Base-by-base conservation (phyloP, 305 asterid species). In the Rubia occidens region DNA sequence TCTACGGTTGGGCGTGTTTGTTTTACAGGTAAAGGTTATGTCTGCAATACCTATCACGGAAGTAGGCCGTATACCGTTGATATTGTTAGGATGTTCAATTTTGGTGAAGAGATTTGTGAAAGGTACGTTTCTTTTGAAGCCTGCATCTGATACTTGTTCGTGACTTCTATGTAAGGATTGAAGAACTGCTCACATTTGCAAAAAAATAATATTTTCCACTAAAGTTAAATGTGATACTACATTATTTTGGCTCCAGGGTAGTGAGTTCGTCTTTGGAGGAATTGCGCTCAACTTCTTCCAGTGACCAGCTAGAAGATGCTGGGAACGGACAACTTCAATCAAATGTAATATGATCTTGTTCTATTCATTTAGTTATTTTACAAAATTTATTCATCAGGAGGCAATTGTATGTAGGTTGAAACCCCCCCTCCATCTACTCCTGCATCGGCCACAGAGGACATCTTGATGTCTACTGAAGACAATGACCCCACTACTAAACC, bases 11-110 rank as follows among this genome's bases (percentile, higher is more conserved):
- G 51, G 10, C 5, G 29, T 64, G 66, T 60, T 24, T 70, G 66
- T 73, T 39, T 71, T 73, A 11, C 79, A 92, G 98, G 98, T 77
- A 83, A 81, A 72, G 98, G 98, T 67, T 90, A 85, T 78, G 88
- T 87, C 45, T 93, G 98, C 83, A 90, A 88, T 80, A 85, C 97
- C 59, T 79, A 85, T 78, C 69, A 67, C 17, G 86, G 98, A 73
- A 74, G 13, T 66, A 64, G 78, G 14, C 92, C 97, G 20, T 80
- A 78, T 79, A 84, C 95, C 11, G 70, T 85, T 51, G 85, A 75
- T 80, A 88, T 93, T 63, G 88, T 85, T 44, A 80, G 90, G 76
- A 93, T 90, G 86, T 93, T 90, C 92, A 93, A 90, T 82, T 86
- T 93, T 76, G 79, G 85, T 72, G 83, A 86, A 56, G 88, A 88